A percentile compares a stretch with the other conserved stretches of the same genome.
Evolutionary conservation across 768 basidiomycete species (phyloP).

Genomic region (Russula earlei): DNA sequence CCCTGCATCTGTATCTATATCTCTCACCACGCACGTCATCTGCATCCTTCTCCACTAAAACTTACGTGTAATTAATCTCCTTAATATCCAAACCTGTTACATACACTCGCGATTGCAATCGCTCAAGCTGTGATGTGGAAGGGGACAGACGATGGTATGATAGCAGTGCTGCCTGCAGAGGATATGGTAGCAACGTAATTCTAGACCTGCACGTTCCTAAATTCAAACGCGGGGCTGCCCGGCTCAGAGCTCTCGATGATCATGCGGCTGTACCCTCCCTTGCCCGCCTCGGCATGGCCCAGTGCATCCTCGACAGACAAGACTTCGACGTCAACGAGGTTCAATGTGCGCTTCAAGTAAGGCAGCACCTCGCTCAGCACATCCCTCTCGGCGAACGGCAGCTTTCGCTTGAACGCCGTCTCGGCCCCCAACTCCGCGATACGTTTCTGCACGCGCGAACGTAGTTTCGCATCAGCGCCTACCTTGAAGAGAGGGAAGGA

Average conservation of each 20-base stretch:
- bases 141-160: not conserved
- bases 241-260: constrained; percentile 86
- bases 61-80: too few species aligned
- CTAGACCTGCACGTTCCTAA: constrained; percentile 52
- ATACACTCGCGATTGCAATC: too few species aligned
- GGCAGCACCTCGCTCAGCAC: constrained; percentile 63
- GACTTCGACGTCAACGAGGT: constrained; percentile 61
- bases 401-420: constrained; percentile 69
- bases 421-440: constrained; percentile 66
- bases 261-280: constrained; percentile 49
- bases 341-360: constrained; percentile 72
- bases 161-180: not conserved
- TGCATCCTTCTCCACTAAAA: too few species aligned
- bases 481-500: not conserved
- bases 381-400: constrained; percentile 75
- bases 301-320: constrained; percentile 59
- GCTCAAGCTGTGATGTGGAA: too few species aligned
- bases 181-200: not conserved
- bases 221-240: constrained; percentile 80
- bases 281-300: constrained; percentile 33
- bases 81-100: too few species aligned
- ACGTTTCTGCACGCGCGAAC: constrained; percentile 59
- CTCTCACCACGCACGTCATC: too few species aligned
- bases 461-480: too few species aligned
- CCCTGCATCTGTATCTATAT: too few species aligned